Conservation (phyloP, 2,329 filamentous ascomycete genomes). For the Aureobasidium uvarum region DNA sequence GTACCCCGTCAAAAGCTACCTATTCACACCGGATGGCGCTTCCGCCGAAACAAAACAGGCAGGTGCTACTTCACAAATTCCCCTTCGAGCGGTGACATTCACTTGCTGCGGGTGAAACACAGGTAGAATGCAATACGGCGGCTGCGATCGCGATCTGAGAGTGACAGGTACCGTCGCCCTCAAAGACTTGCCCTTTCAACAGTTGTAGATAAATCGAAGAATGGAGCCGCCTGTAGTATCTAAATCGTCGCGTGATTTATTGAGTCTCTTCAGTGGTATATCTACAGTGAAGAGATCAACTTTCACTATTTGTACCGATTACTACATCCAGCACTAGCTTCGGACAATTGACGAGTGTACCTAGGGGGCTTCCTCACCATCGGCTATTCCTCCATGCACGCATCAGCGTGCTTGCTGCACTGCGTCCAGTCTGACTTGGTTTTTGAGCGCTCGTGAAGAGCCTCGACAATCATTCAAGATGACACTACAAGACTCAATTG, state of each 20-base stretch:
- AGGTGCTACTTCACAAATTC: neutral
- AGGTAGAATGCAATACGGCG: neutral
- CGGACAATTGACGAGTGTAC: constrained; percentile 5
- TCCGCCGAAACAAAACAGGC: neutral
- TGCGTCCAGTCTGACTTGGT: neutral
- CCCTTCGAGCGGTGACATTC: neutral
- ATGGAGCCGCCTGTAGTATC: neutral
- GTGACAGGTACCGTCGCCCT: constrained; percentile 14
- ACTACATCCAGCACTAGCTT: constrained; percentile 20
- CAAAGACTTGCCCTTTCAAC: neutral
- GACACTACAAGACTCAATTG: constrained; percentile 20
- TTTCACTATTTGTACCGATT: neutral
- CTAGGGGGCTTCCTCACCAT: constrained; percentile 10
- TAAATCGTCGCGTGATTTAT: neutral
- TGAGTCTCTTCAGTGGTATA: neutral
- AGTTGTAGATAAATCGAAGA: neutral
- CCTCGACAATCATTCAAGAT: neutral
- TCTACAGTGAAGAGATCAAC: neutral
- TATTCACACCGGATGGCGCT: neutral
- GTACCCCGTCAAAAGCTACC: neutral
- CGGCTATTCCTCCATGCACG: neutral
- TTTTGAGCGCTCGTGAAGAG: neutral
- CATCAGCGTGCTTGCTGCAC: neutral
- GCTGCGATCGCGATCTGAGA: constrained; percentile 14
- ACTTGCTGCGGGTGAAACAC: neutral